These are phyloP conservation scores for Mycena rosella DNA, from an alignment of 768 basidiomycete genomes.

Conservation along the genomic window DNA sequence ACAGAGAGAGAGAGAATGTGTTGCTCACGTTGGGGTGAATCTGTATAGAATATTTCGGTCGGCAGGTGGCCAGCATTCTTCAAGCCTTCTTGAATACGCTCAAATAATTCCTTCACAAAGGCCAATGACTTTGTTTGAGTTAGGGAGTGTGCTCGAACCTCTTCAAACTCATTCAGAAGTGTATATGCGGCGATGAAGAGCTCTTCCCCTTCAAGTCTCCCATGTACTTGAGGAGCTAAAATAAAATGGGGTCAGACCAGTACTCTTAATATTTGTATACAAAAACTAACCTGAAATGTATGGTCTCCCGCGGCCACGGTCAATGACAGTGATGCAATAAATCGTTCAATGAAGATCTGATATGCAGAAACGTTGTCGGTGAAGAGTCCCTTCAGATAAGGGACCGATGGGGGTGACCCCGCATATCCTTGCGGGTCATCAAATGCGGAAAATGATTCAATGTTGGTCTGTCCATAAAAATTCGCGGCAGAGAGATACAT, in stretches of 20 bases:
- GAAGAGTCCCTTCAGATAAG: slow-evolving; percentile 10
- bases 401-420: background rate
- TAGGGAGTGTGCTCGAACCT: background rate
- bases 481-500: slow-evolving; percentile 17
- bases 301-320: slow-evolving; percentile 3
- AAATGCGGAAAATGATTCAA: slow-evolving; percentile 1
- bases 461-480: background rate
- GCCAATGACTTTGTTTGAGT: background rate
- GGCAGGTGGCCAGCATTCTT: background rate
- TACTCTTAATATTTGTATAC: background rate
- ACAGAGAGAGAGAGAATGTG: too few relatives aligned
- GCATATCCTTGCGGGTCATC: slow-evolving; percentile 6
- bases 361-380: slow-evolving; percentile 2
- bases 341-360: slow-evolving; percentile 14
- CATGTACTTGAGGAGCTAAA: slow-evolving; percentile 18
- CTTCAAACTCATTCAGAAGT: slow-evolving; percentile 5
- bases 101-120: background rate
- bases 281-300: slow-evolving; percentile 5
- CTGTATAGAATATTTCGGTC: slow-evolving; percentile 11
- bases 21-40: slow-evolving; percentile 13
- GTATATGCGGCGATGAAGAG: slow-evolving; percentile 14
- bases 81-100: background rate
- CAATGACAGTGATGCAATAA: background rate
- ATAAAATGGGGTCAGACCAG: background rate
- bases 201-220: slow-evolving; percentile 10